Evolutionary conservation across 2,329 filamentous ascomycete genomes (phyloP).

Genomic region (Penicillium paneum): DNA sequence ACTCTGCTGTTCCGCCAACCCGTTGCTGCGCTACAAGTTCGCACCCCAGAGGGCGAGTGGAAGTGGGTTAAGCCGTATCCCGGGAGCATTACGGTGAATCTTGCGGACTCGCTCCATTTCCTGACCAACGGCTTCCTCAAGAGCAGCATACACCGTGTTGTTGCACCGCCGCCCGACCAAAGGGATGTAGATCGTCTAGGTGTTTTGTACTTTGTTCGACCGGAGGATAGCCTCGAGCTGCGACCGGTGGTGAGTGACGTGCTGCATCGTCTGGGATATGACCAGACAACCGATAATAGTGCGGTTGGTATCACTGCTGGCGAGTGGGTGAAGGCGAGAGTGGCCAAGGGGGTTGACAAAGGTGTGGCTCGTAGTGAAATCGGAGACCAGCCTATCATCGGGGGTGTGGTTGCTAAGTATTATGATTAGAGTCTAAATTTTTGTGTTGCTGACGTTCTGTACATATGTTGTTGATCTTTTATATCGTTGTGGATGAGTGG

Average conservation of each 20-base stretch:
- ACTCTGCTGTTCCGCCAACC: conserved; percentile 58
- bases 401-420: conserved; percentile 18
- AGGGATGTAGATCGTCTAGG: conserved; percentile 38
- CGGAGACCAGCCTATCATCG: conserved; percentile 17
- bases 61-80: conserved; percentile 49
- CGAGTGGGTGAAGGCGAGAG: conserved; percentile 23
- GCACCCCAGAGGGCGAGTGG: conserved; percentile 46
- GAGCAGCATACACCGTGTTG: conserved; percentile 46
- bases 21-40: conserved; percentile 55
- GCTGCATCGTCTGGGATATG: conserved; percentile 32
- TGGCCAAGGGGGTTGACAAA: conserved; percentile 18
- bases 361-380: conserved; percentile 13
- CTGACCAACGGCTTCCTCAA: conserved; percentile 51
- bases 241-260: conserved; percentile 25
- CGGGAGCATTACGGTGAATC: conserved; percentile 50
- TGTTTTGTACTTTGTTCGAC: conserved; percentile 47
- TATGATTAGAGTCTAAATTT: conserved; percentile 2
- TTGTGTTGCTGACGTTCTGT: too few species aligned
- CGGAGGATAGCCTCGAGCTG: conserved; percentile 30
- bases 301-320: conserved; percentile 14
- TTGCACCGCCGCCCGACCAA: conserved; percentile 47
- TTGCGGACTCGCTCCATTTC: conserved; percentile 49
- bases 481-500: too few species aligned
- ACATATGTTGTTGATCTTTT: too few species aligned
- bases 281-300: conserved; percentile 9